phyloP scores from a whole-genome alignment of 768 basidiomycete species.

The Gymnopilus junonius region DNA sequence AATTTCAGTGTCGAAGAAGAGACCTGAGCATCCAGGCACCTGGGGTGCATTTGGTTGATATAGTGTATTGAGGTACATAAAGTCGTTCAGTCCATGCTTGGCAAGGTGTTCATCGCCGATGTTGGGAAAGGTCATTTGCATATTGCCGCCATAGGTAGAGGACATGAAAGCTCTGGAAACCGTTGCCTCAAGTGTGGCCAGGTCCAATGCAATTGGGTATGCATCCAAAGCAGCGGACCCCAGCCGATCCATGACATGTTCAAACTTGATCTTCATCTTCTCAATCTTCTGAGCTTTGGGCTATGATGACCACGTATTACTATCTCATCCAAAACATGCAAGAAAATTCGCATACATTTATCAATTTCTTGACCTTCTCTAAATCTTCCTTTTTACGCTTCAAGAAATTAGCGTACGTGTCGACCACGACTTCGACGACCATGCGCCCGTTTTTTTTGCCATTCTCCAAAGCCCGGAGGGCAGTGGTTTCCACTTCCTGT shows the following conservation, averaged over 20 bases:
- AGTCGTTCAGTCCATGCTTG: slow-evolving; percentile 30
- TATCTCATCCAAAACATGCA: no score
- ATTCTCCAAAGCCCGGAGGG: background rate
- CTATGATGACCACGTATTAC: no score
- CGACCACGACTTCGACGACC: slow-evolving; percentile 4
- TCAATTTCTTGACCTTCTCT: slow-evolving; percentile 14
- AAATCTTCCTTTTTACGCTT: slow-evolving; percentile 1
- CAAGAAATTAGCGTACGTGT: background rate
- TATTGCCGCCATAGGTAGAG: slow-evolving; percentile 26
- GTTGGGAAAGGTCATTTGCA: slow-evolving; percentile 17
- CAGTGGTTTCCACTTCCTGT: background rate
- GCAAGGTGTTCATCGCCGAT: slow-evolving; percentile 20
- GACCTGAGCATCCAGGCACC: slow-evolving; percentile 33
- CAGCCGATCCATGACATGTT: slow-evolving; percentile 2
- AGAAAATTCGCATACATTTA: slow-evolving; percentile 10
- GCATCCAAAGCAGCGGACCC: slow-evolving; percentile 2
- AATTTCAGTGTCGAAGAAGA: slow-evolving; percentile 24
- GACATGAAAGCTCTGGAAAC: slow-evolving; percentile 24
- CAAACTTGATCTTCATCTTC: slow-evolving; percentile 2
- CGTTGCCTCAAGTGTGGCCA: background rate
- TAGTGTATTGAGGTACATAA: slow-evolving; percentile 29
- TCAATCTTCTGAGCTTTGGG: slow-evolving; percentile 14
- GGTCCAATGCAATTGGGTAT: slow-evolving; percentile 5
- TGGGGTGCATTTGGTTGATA: slow-evolving; percentile 34
- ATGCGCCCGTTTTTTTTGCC: background rate